These are phyloP conservation scores for Dryas drummondii DNA, from an alignment of 306 rosid genomes.

Conservation along the genomic window DNA sequence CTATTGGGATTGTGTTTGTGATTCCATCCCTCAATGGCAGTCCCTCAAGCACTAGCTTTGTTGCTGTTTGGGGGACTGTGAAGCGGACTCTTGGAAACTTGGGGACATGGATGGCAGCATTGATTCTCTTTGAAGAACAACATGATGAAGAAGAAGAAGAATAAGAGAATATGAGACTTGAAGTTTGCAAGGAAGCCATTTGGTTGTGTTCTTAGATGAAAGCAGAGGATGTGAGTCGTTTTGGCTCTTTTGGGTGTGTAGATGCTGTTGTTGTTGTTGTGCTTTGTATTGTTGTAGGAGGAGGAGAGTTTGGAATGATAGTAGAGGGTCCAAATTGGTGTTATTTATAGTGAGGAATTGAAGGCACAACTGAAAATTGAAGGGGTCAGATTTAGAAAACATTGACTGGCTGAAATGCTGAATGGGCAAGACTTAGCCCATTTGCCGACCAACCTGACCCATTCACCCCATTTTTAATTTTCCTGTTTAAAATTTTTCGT, in stretches of 20 bases:
- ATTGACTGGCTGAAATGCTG: conserved; percentile 21
- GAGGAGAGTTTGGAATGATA: background rate
- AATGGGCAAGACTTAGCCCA: conserved; percentile 6
- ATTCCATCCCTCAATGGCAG: conserved; percentile 31
- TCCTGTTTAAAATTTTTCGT: conserved; percentile 12
- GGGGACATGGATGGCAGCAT: conserved; percentile 54
- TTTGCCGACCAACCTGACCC: conserved; percentile 21
- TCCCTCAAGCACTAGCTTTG: conserved; percentile 35
- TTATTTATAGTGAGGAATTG: conserved; percentile 16
- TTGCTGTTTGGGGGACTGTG: conserved; percentile 24
- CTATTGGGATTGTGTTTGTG: conserved; percentile 27
- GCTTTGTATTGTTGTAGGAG: background rate
- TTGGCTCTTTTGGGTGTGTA: background rate
- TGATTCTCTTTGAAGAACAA: conserved; percentile 31
- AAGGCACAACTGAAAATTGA: conserved; percentile 5
- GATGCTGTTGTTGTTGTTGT: background rate
- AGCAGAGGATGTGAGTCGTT: background rate
- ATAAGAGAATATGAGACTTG: conserved; percentile 31
- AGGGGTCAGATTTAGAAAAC: conserved; percentile 38
- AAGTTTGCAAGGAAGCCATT: conserved; percentile 56
- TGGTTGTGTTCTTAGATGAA: background rate
- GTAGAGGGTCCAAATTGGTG: background rate
- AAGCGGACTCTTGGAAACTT: conserved; percentile 34
- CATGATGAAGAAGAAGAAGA: conserved; percentile 22
- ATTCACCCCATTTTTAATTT: conserved; percentile 6